phyloP scores from a whole-genome alignment of 768 basidiomycete genomes.

The Mycena pura region DNA sequence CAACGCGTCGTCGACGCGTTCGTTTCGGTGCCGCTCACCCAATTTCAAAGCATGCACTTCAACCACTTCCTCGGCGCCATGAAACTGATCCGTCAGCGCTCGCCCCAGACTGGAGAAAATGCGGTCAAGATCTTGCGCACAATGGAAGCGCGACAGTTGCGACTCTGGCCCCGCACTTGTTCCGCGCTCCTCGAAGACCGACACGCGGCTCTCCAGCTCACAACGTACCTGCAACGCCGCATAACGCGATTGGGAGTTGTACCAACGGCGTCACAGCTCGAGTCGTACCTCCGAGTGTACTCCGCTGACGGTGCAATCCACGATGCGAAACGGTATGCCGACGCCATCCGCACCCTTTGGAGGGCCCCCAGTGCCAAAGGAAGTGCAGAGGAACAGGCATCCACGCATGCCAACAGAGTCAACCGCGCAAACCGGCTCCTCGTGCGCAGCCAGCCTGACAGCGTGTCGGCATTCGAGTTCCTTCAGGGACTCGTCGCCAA shows the following conservation, averaged over 20 bases:
- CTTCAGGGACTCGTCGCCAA: conserved; percentile 41
- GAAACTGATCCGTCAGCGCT: conserved; percentile 47
- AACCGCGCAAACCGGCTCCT: conserved; percentile 51
- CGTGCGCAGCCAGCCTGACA: conserved; percentile 49
- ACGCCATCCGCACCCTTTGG: conserved; percentile 40
- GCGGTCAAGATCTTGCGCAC: conserved; percentile 49
- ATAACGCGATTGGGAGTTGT: conserved; percentile 49
- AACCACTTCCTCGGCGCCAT: conserved; percentile 63
- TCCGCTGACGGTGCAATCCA: conserved; percentile 51
- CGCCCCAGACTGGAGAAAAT: conserved; percentile 45
- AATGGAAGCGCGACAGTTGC: conserved; percentile 54
- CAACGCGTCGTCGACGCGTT: conserved; percentile 52
- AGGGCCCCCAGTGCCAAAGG: background rate
- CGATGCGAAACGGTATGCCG: conserved; percentile 47
- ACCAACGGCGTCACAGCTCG: conserved; percentile 51
- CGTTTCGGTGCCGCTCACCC: conserved; percentile 40
- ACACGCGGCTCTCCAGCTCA: conserved; percentile 57
- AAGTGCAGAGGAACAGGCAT: background rate
- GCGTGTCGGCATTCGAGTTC: conserved; percentile 54
- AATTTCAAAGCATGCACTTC: conserved; percentile 44
- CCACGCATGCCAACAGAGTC: conserved; percentile 8
- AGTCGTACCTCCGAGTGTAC: conserved; percentile 55
- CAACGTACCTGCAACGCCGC: conserved; percentile 51
- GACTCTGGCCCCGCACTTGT: conserved; percentile 50
- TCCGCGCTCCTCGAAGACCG: conserved; percentile 54